Evolutionary conservation across 257 asterid genomes (phyloP).

Genomic region (Catharanthus roseus): DNA sequence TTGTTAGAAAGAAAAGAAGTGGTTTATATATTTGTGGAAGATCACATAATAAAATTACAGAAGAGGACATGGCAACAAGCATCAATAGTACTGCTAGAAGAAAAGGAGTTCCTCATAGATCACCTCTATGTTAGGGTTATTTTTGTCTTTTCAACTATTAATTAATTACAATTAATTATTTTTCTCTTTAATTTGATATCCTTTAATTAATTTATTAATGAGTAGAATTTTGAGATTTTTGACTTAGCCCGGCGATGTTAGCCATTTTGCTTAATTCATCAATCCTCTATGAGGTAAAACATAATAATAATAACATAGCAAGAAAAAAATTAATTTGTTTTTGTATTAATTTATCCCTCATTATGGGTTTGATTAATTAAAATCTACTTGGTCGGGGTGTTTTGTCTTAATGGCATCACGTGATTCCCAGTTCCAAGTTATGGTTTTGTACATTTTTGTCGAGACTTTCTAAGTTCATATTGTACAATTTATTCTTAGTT

Average conservation of each 20-base stretch:
- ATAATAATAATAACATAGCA: no score
- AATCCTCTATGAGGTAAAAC: no score
- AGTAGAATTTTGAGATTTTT: not conserved
- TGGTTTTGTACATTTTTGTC: conserved; percentile 27
- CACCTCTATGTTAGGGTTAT: conserved; percentile 84
- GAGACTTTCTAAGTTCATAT: conserved; percentile 7
- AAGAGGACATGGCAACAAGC: conserved; percentile 79
- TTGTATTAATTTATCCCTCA: not conserved
- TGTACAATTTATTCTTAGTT: conserved; percentile 10
- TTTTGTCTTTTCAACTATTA: no score
- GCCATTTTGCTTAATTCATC: conserved; percentile 1
- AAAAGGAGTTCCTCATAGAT: conserved; percentile 92
- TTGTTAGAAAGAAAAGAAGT: conserved; percentile 78
- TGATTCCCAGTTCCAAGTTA: conserved; percentile 46
- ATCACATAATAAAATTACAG: conserved; percentile 43
- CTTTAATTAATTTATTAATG: not conserved
- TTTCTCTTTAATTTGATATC: not conserved
- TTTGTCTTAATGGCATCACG: conserved; percentile 90
- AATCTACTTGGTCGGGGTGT: conserved; percentile 88
- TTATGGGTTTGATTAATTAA: conserved; percentile 49
- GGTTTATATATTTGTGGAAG: conserved; percentile 65
- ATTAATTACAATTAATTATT: not conserved
- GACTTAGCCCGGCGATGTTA: no score
- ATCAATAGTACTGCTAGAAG: conserved; percentile 78
- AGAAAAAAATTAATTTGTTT: not conserved